Percentiles rank a stretch among this genome's conserved stretches.
Conservation (phyloP, 2,329 filamentous ascomycete genomes). For the Penicillium verrucosum region DNA sequence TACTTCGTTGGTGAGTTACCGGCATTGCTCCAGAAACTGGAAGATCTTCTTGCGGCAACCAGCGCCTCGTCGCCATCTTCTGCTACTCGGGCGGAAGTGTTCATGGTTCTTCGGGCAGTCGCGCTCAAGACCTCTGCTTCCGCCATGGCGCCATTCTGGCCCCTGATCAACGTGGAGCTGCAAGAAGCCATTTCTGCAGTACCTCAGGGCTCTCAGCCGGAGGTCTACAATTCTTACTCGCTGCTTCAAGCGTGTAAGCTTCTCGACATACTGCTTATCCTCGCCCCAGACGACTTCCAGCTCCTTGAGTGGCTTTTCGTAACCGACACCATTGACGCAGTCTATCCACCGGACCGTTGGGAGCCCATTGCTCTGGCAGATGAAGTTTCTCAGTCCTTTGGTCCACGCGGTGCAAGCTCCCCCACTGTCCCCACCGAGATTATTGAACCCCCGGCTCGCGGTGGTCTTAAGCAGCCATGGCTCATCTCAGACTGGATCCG, state of each 20-base stretch:
- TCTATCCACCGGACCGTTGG: constrained; percentile 72
- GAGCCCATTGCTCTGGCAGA: constrained; percentile 75
- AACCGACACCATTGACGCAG: constrained; percentile 92
- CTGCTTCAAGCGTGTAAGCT: constrained; percentile 92
- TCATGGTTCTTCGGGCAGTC: constrained; percentile 80
- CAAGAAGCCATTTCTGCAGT: constrained; percentile 75
- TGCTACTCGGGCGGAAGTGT: constrained; percentile 81
- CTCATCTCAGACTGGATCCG: constrained; percentile 49
- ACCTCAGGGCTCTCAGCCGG: constrained; percentile 65
- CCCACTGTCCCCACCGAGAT: constrained; percentile 26
- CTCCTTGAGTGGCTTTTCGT: constrained; percentile 98
- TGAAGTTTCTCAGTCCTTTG: constrained; percentile 74
- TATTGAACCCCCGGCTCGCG: constrained; percentile 25
- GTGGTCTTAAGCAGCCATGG: constrained; percentile 39
- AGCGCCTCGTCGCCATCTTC: constrained; percentile 89
- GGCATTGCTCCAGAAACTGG: constrained; percentile 73
- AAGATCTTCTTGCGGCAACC: constrained; percentile 80
- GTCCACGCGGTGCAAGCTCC: constrained; percentile 40
- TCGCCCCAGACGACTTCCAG: constrained; percentile 93
- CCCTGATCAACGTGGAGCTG: constrained; percentile 80
- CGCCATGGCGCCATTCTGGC: constrained; percentile 84
- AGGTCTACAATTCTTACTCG: constrained; percentile 72
- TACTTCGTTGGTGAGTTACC: constrained; percentile 74
- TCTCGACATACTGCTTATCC: constrained; percentile 79
- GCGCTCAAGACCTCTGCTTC: constrained; percentile 74